Conservation (phyloP, 768 basidiomycete species). For the Phylloporus sp. region DNA sequence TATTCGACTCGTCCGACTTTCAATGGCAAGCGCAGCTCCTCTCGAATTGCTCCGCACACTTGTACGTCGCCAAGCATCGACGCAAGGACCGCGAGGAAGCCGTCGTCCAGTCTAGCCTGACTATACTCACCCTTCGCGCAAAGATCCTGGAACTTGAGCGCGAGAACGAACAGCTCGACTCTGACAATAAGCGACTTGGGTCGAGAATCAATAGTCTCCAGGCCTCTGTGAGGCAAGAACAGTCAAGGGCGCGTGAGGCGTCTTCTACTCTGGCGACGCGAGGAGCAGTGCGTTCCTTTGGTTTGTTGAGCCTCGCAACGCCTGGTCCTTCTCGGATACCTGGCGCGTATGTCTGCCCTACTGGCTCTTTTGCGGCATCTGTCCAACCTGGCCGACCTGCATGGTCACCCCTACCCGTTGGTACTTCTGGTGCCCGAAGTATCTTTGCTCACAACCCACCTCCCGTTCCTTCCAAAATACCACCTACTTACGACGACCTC, state of each 20-base stretch:
- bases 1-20: conserved; percentile 40
- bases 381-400: not conserved
- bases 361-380: not conserved
- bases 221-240: conserved; percentile 12
- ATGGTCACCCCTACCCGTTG: not conserved
- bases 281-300: not conserved
- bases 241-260: not conserved
- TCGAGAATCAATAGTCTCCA: conserved; percentile 20
- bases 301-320: conserved; percentile 13
- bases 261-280: not conserved
- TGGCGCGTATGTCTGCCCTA: not conserved
- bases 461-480: conserved; percentile 16
- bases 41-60: conserved; percentile 53
- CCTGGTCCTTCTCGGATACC: conserved; percentile 22
- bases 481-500: conserved; percentile 10
- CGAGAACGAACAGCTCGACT: conserved; percentile 24
- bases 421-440: conserved; percentile 13
- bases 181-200: conserved; percentile 27
- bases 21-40: conserved; percentile 67
- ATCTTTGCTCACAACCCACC: conserved; percentile 27
- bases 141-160: conserved; percentile 35
- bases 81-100: conserved; percentile 27
- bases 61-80: conserved; percentile 38
- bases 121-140: conserved; percentile 39
- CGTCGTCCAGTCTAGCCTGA: conserved; percentile 47